Evolutionary conservation across 83 land plant genomes (phyloP).

Genomic region (Diphasiastrum complanatum): DNA sequence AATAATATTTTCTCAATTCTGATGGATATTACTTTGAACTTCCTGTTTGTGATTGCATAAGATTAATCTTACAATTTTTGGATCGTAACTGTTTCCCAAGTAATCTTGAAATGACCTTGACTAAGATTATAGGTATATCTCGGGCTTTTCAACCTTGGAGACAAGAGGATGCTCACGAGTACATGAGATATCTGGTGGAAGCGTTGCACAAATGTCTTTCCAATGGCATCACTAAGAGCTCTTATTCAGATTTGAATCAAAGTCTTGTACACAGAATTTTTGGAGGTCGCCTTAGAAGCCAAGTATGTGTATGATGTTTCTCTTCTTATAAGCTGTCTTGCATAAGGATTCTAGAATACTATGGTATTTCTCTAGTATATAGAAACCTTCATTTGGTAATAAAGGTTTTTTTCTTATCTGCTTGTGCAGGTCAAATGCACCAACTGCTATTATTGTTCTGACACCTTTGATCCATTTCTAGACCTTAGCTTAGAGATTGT

Average conservation of each 20-base stretch:
- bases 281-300: slow-evolving; percentile 90
- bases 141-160: slow-evolving; percentile 63
- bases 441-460: slow-evolving; percentile 64
- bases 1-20: too few relatives aligned
- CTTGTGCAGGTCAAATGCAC: slow-evolving; percentile 72
- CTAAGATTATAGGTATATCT: slow-evolving; percentile 52
- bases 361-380: slow-evolving; percentile 2
- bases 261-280: slow-evolving; percentile 80
- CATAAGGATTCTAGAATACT: background rate
- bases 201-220: slow-evolving; percentile 92
- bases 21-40: too few relatives aligned
- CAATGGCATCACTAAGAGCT: slow-evolving; percentile 53
- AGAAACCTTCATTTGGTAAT: background rate
- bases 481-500: slow-evolving; percentile 83
- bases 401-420: background rate
- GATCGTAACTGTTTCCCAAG: too few relatives aligned
- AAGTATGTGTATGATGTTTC: slow-evolving; percentile 36
- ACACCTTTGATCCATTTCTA: slow-evolving; percentile 81
- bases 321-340: background rate
- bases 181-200: slow-evolving; percentile 82
- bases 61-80: too few relatives aligned
- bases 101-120: too few relatives aligned
- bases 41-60: too few relatives aligned
- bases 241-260: slow-evolving; percentile 60
- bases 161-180: slow-evolving; percentile 98